These are phyloP conservation scores for Conringia planisiliqua DNA, from an alignment of 345 rosid species.

Conservation along the genomic window DNA sequence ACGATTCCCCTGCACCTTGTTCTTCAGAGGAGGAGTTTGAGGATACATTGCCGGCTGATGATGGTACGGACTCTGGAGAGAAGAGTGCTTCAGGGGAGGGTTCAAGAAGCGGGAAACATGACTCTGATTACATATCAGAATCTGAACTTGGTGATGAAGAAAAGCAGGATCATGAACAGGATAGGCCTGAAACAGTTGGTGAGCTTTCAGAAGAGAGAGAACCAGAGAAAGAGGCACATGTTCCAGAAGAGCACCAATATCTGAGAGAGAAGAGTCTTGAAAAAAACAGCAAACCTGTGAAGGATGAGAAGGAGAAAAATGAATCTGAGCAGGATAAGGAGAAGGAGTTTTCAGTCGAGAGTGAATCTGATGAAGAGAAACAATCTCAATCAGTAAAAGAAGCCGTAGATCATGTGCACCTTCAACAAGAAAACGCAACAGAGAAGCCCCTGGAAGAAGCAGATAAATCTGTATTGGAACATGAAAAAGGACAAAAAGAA, in stretches of 20 bases:
- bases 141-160: conserved; percentile 20
- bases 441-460: conserved; percentile 33
- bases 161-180: conserved; percentile 27
- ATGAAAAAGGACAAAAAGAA: conserved; percentile 37
- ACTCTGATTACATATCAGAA: conserved; percentile 34
- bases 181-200: conserved; percentile 25
- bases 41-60: conserved; percentile 32
- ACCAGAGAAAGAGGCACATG: conserved; percentile 29
- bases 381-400: conserved; percentile 30
- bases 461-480: conserved; percentile 31
- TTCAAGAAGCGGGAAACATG: conserved; percentile 30
- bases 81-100: conserved; percentile 28
- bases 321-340: conserved; percentile 36
- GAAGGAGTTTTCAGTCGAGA: conserved; percentile 25
- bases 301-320: conserved; percentile 34
- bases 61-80: conserved; percentile 23
- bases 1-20: conserved; percentile 15
- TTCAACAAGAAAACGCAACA: conserved; percentile 34
- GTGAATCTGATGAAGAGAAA: conserved; percentile 38
- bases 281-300: conserved; percentile 5
- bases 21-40: conserved; percentile 40
- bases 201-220: conserved; percentile 33
- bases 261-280: conserved; percentile 28
- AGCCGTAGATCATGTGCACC: conserved; percentile 33
- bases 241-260: conserved; percentile 18